Conservation (phyloP, 768 basidiomycete species). For the Calocera viscosa region DNA sequence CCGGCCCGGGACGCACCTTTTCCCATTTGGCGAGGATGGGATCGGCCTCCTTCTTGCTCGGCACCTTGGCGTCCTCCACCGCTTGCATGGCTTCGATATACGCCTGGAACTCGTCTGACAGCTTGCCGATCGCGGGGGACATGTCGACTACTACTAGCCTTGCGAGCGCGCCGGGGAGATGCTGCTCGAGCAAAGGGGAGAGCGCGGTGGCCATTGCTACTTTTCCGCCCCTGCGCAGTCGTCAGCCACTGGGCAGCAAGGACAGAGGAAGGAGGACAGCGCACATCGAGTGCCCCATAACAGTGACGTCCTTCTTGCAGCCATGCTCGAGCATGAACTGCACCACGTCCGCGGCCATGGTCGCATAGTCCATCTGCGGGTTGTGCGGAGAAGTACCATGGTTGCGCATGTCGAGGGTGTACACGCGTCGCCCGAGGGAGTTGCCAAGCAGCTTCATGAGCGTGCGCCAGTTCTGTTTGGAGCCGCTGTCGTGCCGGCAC, state of each 20-base stretch:
- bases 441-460: conserved; percentile 62
- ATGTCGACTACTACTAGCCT: conserved; percentile 72
- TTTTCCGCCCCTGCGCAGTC: conserved; percentile 67
- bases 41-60: conserved; percentile 57
- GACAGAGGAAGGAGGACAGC: conserved; percentile 21
- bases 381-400: conserved; percentile 74
- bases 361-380: conserved; percentile 56
- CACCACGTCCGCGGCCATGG: conserved; percentile 70
- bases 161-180: conserved; percentile 33
- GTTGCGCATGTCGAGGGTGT: conserved; percentile 76
- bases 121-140: conserved; percentile 47
- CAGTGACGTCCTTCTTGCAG: conserved; percentile 40
- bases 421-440: conserved; percentile 54
- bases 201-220: conserved; percentile 62
- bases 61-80: conserved; percentile 47
- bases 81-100: conserved; percentile 65
- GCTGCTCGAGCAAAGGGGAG: conserved; percentile 29
- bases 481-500: no score
- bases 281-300: conserved; percentile 86
- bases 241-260: not conserved
- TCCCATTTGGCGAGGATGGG: conserved; percentile 50
- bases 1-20: conserved; percentile 36
- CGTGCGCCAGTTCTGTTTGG: conserved; percentile 80
- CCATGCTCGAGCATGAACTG: conserved; percentile 47
- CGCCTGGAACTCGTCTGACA: conserved; percentile 48